phyloP scores from a whole-genome alignment of 768 basidiomycete genomes.

The Lactarius sanguifluus region DNA sequence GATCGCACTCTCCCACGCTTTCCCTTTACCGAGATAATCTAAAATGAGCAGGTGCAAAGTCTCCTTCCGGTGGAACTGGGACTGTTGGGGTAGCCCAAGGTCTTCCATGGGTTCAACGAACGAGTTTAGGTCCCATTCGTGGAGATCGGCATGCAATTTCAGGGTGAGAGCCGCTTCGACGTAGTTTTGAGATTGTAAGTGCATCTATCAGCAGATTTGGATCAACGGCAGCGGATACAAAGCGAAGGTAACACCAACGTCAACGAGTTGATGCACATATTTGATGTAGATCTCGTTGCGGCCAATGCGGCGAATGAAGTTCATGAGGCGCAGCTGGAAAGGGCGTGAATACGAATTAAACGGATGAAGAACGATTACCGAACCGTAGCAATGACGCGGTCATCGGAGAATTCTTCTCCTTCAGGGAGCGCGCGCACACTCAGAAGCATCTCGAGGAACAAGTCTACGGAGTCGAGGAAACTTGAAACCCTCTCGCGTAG shows the following conservation, averaged over 20 bases:
- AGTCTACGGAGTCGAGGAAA: slow-evolving; percentile 88
- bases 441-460: slow-evolving; percentile 88
- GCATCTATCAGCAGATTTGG: slow-evolving; percentile 56
- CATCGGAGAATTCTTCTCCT: slow-evolving; percentile 92
- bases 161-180: slow-evolving; percentile 92
- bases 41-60: slow-evolving; percentile 87
- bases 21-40: slow-evolving; percentile 94
- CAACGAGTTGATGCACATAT: slow-evolving; percentile 93
- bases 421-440: slow-evolving; percentile 87
- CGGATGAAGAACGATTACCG: slow-evolving; percentile 10
- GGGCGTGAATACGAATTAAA: not conserved
- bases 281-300: slow-evolving; percentile 93
- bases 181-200: slow-evolving; percentile 84
- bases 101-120: slow-evolving; percentile 89
- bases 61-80: slow-evolving; percentile 92
- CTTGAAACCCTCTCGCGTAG: slow-evolving; percentile 73
- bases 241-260: slow-evolving; percentile 48
- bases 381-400: slow-evolving; percentile 90
- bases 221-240: not conserved
- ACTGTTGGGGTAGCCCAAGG: slow-evolving; percentile 86
- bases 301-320: slow-evolving; percentile 89
- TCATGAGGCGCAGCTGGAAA: slow-evolving; percentile 78
- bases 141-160: slow-evolving; percentile 90
- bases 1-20: slow-evolving; percentile 95
- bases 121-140: slow-evolving; percentile 82